Evolutionary conservation across 2,329 filamentous ascomycete genomes (phyloP), one percentile per base, ranked within the genome.

Genomic region (Xylaria sp.): DNA sequence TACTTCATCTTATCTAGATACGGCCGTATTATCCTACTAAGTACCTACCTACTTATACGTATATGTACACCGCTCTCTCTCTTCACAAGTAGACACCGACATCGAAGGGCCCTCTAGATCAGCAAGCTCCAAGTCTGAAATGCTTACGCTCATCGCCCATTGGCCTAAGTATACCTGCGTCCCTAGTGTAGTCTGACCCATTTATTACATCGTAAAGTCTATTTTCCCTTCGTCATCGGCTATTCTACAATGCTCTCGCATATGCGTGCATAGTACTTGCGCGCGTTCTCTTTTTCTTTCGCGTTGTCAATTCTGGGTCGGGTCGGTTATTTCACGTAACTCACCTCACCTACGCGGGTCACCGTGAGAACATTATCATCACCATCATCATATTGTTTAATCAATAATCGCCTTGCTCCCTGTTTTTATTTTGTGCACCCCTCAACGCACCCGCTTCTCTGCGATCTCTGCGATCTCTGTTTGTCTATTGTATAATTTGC

Each of bases 61-160:
- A 19, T 8, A 40, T 8, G 29, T 49, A 37, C 11, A 25, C 25
- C 25, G n/a, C 27, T 54, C 23, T 27, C 19, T 31, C 31, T 56
- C 38, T 23, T 56, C 53, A 48, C 41, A 58, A 35, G 31, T 49
- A 43, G 33, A 47, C 17, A 6, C 40, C 37, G n/a, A n/a, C 44
- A 27, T 38, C 58, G 21, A 46, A 47, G 57, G 40, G 10, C 43
- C 60, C 61, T 47, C 53, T 60, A 54, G 33, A 43, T 41, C 13
- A n/a, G 25, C 43, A 38, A 40, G 60, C 44, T 59, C 37, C n/a
- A n/a, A n/a, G n/a, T n/a, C n/a, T 55, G 27, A 41, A 51, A 35
- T 54, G 46, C 31, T 21, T 61, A 41, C 11, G 35, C 33, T 10
- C 21, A 21, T 15, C 44, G 31, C 33, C 48, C 33, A 59, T 59